Evolutionary conservation across 1,284 basidiomycete genomes (phyloP), one percentile per base, ranked within the genome.

Genomic region (Rhizoctonia solani): DNA sequence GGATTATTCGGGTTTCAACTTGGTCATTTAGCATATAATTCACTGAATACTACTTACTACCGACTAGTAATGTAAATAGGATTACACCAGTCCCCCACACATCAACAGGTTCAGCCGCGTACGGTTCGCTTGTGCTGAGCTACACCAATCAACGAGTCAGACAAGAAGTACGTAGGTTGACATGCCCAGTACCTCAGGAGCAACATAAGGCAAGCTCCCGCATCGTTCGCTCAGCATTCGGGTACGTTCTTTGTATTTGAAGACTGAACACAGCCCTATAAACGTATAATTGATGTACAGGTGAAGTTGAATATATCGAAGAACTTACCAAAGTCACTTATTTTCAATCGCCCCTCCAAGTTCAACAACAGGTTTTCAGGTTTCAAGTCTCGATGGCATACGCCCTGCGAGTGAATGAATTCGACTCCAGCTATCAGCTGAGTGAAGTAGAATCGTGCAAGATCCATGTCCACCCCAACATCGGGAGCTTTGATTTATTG

Each of bases 61-160:
- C 96, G 3, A 87, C 89, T 0, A 99, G 82, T 68, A 98, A 79
- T 0, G 96, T 94, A 75, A 93, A 98, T 0, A 99, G 81, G 39
- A 99, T 96, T n/a, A 98, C 92, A 1, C 97, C 97, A 59, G 93
- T 85, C 0, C 93, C 94, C 96, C 96, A 99, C 1, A 93, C 87
- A 76, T 99, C 96, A 41, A 98, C 87, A 0, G 95, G 94, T 72
- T 97, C 93, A 3, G 94, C 96, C 27, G 86, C 79, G 77, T 98
- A 99, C 0, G 91, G 79, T 1, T 73, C 76, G n/a, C 42, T 67
- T 14, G 66, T 47, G 25, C 56, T 71, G 47, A 66, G 54, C 56
- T 69, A 21, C 29, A 39, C n/a, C 19, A 56, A 8, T 27, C 14
- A 41, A n/a, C 21, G 37, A 21, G 23, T 41, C 21, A 42, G 1